Evolutionary conservation across 1,284 basidiomycete genomes (phyloP).

Genomic region (Trichosporon sp.): DNA sequence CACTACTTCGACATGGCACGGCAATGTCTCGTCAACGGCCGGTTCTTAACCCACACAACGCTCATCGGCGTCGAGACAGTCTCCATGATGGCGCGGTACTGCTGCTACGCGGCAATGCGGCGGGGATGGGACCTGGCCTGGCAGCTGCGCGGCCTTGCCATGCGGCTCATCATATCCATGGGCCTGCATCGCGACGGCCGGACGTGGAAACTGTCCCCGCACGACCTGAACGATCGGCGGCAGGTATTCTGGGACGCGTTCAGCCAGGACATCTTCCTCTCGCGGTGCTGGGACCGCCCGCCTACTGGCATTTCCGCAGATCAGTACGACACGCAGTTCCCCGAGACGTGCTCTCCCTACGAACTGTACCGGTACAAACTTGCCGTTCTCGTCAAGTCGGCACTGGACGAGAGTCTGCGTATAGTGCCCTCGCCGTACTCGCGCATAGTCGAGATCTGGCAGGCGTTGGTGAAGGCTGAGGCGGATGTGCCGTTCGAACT

Average conservation of each 20-base stretch:
- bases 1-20: conserved; percentile 27
- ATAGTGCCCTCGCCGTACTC: conserved; percentile 1
- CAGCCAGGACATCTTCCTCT: conserved; percentile 26
- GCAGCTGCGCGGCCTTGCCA: conserved; percentile 25
- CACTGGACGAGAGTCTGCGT: conserved; percentile 2
- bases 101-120: conserved; percentile 6
- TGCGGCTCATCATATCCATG: conserved; percentile 29
- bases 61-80: conserved; percentile 30
- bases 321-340: conserved; percentile 8
- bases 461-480: neutral
- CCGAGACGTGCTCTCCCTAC: conserved; percentile 2
- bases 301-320: conserved; percentile 2
- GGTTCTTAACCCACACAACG: conserved; percentile 32
- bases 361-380: conserved; percentile 6
- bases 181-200: conserved; percentile 26
- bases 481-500: conserved; percentile 22
- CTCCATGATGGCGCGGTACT: conserved; percentile 7
- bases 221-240: conserved; percentile 22
- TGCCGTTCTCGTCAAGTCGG: conserved; percentile 4
- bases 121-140: conserved; percentile 12
- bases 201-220: conserved; percentile 17
- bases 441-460: conserved; percentile 6
- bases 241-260: conserved; percentile 32
- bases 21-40: conserved; percentile 28
- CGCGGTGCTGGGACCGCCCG: conserved; percentile 5